Evolutionary conservation across 495 filamentous ascomycete species (phyloP).

Genomic region (Astrocystis sublimbata): DNA sequence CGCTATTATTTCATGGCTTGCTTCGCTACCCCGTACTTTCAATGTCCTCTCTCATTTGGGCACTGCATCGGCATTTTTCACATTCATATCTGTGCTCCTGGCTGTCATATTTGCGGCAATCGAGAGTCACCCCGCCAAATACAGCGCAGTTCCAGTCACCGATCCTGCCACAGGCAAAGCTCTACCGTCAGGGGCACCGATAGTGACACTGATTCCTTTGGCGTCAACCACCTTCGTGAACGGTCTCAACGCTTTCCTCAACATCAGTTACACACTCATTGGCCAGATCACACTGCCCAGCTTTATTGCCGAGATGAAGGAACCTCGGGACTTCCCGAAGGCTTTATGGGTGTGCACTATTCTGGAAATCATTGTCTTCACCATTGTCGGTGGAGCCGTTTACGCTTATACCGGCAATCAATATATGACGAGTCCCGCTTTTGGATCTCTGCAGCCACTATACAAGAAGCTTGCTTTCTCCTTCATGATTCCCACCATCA

Average conservation of each 20-base stretch:
- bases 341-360: slow-evolving; percentile 86
- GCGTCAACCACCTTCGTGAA: slow-evolving; percentile 73
- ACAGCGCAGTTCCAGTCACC: slow-evolving; percentile 48
- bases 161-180: slow-evolving; percentile 34
- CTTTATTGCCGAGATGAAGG: slow-evolving; percentile 91
- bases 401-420: slow-evolving; percentile 83
- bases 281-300: slow-evolving; percentile 88
- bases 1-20: slow-evolving; percentile 68
- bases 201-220: slow-evolving; percentile 65
- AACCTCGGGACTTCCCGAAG: slow-evolving; percentile 84
- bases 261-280: slow-evolving; percentile 90
- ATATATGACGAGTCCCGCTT: slow-evolving; percentile 79
- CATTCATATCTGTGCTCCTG: slow-evolving; percentile 80
- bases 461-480: slow-evolving; percentile 85
- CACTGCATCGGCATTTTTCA: slow-evolving; percentile 75
- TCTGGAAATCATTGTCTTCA: slow-evolving; percentile 79
- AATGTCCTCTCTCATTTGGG: slow-evolving; percentile 72
- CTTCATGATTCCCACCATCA: slow-evolving; percentile 90
- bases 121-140: slow-evolving; percentile 66
- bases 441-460: slow-evolving; percentile 70
- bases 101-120: slow-evolving; percentile 77
- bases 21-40: slow-evolving; percentile 82
- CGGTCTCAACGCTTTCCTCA: slow-evolving; percentile 81
- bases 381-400: slow-evolving; percentile 69
- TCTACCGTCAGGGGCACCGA: slow-evolving; percentile 55